Percentiles rank a stretch among this genome's conserved stretches.
Evolutionary conservation across 148 eudicot genomes (phyloP).

Genomic region (Camellia granthamiana): DNA sequence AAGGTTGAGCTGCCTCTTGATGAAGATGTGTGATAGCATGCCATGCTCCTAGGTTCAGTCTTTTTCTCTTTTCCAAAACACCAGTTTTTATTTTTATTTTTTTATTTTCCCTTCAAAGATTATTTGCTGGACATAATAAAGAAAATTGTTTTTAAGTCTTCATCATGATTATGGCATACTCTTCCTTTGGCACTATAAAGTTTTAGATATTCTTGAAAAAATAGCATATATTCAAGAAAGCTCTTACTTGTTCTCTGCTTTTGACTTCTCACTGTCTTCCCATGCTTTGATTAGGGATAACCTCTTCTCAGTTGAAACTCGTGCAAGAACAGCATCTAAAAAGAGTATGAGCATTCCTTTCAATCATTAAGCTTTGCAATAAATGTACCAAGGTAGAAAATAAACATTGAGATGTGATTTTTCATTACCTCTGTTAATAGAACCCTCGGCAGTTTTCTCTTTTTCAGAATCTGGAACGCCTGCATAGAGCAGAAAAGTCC

Average conservation of each 20-base stretch:
- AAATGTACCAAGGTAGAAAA: background rate
- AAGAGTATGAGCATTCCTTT: background rate
- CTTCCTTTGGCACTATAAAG: background rate
- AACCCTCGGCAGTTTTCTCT: conserved; percentile 59
- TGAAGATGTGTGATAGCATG: background rate
- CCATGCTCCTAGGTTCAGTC: too few relatives aligned
- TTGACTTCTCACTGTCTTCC: conserved; percentile 92
- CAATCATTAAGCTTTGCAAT: background rate
- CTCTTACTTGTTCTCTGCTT: conserved; percentile 84
- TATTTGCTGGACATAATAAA: background rate
- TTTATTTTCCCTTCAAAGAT: background rate
- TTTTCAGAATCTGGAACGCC: conserved; percentile 38
- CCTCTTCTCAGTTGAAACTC: conserved; percentile 75
- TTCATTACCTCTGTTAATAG: conserved; percentile 62
- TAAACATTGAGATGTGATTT: background rate
- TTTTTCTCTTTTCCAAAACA: background rate
- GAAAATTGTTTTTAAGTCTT: background rate
- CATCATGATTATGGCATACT: background rate
- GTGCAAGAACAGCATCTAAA: conserved; percentile 67
- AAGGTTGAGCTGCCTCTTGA: background rate
- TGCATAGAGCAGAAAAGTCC: conserved; percentile 10
- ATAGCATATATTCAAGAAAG: conserved; percentile 1
- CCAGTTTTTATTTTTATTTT: background rate
- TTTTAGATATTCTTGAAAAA: background rate
- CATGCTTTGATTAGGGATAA: conserved; percentile 80